Evolutionary conservation across 2,329 filamentous ascomycete genomes (phyloP), one percentile per base, ranked within the genome.

Genomic region (Emergomyces pasteurianus): DNA sequence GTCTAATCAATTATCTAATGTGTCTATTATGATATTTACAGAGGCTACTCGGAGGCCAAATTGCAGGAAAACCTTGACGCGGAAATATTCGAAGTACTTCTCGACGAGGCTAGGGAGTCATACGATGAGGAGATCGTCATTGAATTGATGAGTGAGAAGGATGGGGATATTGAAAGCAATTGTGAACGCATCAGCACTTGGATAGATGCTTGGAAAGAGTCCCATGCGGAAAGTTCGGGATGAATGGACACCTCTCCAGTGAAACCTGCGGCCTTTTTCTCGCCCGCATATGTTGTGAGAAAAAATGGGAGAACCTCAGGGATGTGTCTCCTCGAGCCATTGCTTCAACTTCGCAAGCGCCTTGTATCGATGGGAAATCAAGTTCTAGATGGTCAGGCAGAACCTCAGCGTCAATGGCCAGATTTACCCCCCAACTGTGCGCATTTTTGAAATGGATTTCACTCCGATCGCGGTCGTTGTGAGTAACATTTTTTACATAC

Each of bases 61-160:
- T 79, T 99, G 50, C 89, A 97, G 73, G 94, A 97, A 74, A 99
- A 99, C 71, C 79, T 99, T 63, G 94, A 99, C 74, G 88, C 90
- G 36, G 94, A 99, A 78, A 97, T 99, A 71, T 97, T 99, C 86
- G 88, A 96, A 71, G 90, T 97, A 31, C 78, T 99, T 60, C 79
- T 95, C 23, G 87, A 96, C 67, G 94, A 99, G 78, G 94, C 94
- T 38, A 81, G 86, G 63, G 92, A 96, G 65, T 84, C 88, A 12
- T 99, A 92, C 70, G 88, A 90, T 59, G 84, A 88, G 73, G 85
- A 94, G 71, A 89, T 95, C 67, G 87, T 99, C 43, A 88, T 97
- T 31, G 91, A 96, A 75, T 77, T 99, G 69, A 84, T 79, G 69
- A 97, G 92, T 74, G 88, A 95, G 71, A 83, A 82, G 59, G 81